phyloP scores from a whole-genome alignment of 140 eudicot genomes.

The Erigeron philadelphicus region DNA sequence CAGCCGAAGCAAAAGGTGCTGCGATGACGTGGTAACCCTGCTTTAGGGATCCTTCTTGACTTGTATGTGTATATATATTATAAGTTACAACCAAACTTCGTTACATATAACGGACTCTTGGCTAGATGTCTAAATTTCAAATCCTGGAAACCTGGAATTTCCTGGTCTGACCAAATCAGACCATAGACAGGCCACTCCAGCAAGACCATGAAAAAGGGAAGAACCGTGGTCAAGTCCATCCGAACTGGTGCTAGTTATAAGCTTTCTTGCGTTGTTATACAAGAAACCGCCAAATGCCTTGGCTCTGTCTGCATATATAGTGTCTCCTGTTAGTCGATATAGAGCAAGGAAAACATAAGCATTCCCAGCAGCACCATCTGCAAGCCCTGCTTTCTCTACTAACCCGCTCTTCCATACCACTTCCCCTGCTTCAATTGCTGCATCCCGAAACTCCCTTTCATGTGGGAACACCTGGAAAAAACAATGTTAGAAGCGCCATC shows the following conservation, averaged over 20 bases:
- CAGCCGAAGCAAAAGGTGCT: neutral
- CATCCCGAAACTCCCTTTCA: constrained; percentile 70
- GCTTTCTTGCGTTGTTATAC: constrained; percentile 40
- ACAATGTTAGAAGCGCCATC: neutral
- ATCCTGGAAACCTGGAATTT: constrained; percentile 69
- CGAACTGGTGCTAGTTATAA: constrained; percentile 7
- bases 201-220: constrained; percentile 67
- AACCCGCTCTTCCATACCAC: constrained; percentile 93
- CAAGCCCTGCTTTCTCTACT: constrained; percentile 63
- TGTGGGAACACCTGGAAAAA: constrained; percentile 47
- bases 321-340: constrained; percentile 58
- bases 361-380: constrained; percentile 74
- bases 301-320: constrained; percentile 64
- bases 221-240: constrained; percentile 34
- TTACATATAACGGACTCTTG: constrained; percentile 1
- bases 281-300: constrained; percentile 75
- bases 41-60: neutral
- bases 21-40: neutral
- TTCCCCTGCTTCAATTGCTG: constrained; percentile 89
- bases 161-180: constrained; percentile 52
- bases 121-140: constrained; percentile 38
- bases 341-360: constrained; percentile 77
- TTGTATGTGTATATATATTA: neutral
- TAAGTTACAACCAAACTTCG: neutral
- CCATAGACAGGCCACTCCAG: constrained; percentile 79